These are phyloP conservation scores for Didymosphaeria variabile DNA, from an alignment of 2,329 filamentous ascomycete genomes.

Conservation along the genomic window DNA sequence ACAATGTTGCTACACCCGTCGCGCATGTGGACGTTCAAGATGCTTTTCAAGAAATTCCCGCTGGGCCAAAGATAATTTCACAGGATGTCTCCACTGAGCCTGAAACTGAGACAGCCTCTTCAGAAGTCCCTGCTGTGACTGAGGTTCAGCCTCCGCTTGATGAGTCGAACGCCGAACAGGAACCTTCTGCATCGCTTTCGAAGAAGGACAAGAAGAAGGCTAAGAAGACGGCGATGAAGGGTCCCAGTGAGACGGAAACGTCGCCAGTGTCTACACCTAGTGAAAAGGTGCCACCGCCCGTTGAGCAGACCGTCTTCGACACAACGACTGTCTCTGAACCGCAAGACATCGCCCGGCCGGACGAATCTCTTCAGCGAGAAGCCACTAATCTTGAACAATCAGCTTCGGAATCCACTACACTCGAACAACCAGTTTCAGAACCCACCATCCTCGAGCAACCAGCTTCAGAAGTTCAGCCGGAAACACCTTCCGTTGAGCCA, in stretches of 20 bases:
- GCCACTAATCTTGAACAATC: too few relatives aligned
- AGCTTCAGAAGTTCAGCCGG: background rate
- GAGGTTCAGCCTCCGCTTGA: background rate
- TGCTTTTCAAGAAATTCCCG: background rate
- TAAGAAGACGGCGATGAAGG: slow-evolving; percentile 1
- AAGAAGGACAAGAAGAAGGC: slow-evolving; percentile 13
- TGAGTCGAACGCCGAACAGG: background rate
- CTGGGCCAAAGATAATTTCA: background rate
- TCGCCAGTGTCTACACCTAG: background rate
- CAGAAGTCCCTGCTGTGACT: background rate
- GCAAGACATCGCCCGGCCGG: slow-evolving; percentile 1
- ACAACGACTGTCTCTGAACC: background rate
- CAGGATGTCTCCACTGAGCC: background rate
- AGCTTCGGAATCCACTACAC: too few relatives aligned
- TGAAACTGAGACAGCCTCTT: background rate
- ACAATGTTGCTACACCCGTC: background rate
- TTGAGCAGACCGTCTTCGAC: background rate
- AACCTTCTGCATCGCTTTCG: background rate
- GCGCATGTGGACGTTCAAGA: background rate
- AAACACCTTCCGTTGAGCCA: slow-evolving; percentile 2
- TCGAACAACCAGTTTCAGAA: background rate
- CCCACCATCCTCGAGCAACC: background rate
- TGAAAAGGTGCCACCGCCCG: background rate
- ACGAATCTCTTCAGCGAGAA: slow-evolving; percentile 2
- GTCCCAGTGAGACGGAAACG: background rate